These are phyloP conservation scores for Arthrobotrys conoides DNA, from an alignment of 2,329 filamentous ascomycete genomes.

Conservation along the genomic window DNA sequence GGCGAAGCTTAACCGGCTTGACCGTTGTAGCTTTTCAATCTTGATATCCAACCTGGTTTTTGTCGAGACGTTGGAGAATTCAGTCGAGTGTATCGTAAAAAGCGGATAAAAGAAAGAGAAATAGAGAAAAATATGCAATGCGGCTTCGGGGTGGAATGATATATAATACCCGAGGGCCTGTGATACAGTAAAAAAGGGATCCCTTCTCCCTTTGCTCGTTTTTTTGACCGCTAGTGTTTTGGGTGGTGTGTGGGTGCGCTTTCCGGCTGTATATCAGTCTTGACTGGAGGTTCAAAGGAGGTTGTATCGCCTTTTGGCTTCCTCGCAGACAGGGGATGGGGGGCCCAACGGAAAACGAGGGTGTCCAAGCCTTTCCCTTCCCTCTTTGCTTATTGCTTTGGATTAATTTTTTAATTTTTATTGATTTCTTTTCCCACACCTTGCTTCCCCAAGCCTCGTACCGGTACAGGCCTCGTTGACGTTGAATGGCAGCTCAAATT, in stretches of 20 bases:
- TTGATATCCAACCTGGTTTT: slow-evolving; percentile 37
- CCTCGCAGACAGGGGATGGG: slow-evolving; percentile 48
- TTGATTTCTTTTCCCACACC: slow-evolving; percentile 54
- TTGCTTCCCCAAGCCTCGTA: slow-evolving; percentile 42
- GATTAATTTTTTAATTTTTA: slow-evolving; percentile 36
- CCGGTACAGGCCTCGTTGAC: slow-evolving; percentile 29
- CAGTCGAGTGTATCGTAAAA: slow-evolving; percentile 32
- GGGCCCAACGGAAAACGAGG: slow-evolving; percentile 58
- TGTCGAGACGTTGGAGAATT: slow-evolving; percentile 16
- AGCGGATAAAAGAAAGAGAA: slow-evolving; percentile 29
- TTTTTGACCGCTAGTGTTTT: slow-evolving; percentile 58
- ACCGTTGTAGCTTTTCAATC: slow-evolving; percentile 42
- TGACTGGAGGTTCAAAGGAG: slow-evolving; percentile 56
- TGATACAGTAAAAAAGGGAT: slow-evolving; percentile 56
- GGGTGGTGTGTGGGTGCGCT: slow-evolving; percentile 50
- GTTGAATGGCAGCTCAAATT: slow-evolving; percentile 53
- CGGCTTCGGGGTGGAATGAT: slow-evolving; percentile 57
- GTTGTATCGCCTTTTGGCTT: slow-evolving; percentile 55
- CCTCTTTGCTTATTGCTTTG: slow-evolving; percentile 50
- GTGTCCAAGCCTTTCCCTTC: slow-evolving; percentile 45
- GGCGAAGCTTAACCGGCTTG: slow-evolving; percentile 58
- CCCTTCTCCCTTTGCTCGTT: slow-evolving; percentile 41
- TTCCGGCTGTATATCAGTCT: slow-evolving; percentile 59
- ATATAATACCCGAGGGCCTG: slow-evolving; percentile 60
- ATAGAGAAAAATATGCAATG: slow-evolving; percentile 26